Conservation (phyloP, 2,329 filamentous ascomycete genomes). For the Exserohilum turcica region DNA sequence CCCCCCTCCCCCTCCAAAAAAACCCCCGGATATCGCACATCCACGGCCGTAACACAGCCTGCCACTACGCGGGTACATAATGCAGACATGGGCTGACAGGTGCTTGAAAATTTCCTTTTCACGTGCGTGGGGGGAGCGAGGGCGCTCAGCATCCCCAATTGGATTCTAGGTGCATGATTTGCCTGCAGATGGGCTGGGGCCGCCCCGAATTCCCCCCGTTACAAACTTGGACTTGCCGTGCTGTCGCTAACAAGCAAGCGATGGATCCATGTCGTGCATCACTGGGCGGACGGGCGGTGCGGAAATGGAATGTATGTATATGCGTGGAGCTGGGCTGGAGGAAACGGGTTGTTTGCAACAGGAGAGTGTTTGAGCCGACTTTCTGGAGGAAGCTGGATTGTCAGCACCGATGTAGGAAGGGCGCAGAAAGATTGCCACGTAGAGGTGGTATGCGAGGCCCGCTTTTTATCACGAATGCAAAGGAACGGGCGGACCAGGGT, state of each 20-base stretch:
- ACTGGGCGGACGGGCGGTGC: slow-evolving; percentile 59
- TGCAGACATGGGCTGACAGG: slow-evolving; percentile 56
- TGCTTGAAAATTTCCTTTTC: slow-evolving; percentile 55
- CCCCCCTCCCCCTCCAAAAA: too few relatives aligned
- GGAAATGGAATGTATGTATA: too few relatives aligned
- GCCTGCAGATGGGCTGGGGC: slow-evolving; percentile 30
- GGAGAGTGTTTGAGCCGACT: slow-evolving; percentile 49
- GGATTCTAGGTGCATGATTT: slow-evolving; percentile 53
- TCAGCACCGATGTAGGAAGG: slow-evolving; percentile 44
- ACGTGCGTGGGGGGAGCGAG: slow-evolving; percentile 57
- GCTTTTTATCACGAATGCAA: slow-evolving; percentile 44
- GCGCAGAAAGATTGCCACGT: slow-evolving; percentile 26
- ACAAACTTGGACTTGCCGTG: too few relatives aligned
- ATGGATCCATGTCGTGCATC: slow-evolving; percentile 21
- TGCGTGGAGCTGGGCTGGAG: slow-evolving; percentile 53
- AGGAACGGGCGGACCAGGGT: slow-evolving; percentile 38
- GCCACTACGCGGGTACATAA: slow-evolving; percentile 50
- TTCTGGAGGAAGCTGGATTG: slow-evolving; percentile 54
- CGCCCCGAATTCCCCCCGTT: too few relatives aligned
- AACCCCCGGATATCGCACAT: slow-evolving; percentile 49
- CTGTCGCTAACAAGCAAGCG: slow-evolving; percentile 33
- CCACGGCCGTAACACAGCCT: slow-evolving; percentile 51
- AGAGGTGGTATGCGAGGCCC: slow-evolving; percentile 34
- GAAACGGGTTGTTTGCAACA: slow-evolving; percentile 53
- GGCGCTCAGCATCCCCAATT: slow-evolving; percentile 60